Base-by-base conservation (phyloP, 192 early-diverging fungal genomes). In the Podila minutissima region DNA sequence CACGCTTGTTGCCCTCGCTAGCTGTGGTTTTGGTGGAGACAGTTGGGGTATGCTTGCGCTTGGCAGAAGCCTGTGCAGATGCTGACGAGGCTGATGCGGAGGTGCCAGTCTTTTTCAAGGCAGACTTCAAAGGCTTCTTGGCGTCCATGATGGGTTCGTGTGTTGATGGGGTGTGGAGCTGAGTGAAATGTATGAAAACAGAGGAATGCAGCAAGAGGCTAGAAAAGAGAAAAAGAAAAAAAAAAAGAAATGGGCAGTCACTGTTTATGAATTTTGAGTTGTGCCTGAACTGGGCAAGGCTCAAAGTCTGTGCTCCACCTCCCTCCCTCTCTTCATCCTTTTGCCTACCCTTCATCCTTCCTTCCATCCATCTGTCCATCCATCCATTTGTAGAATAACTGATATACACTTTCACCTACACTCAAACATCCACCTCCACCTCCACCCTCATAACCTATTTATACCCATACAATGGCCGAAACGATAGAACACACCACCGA, bases 91-190 rank as follows among this genome's bases (percentile, higher is more conserved):
- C 22, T 1, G 66, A 31, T 6, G 59, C 22, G 20, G 53, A 29
- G 28, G 71, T n/a, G 8, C 35, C 58, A 2, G 77, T 72, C 67
- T 81, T 81, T 58, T 81, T 81, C 32, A 81, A 49, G 11, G 77
- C 77, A 29, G 71, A 73, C 63, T 81, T 81, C 20, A 81, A 33
- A 32, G 77, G 77, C 37, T 69, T 81, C 57, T 81, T 81, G 24
- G 24, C 24, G 48, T 65, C 22, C 38, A 51, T 67, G 38, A 59
- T 79, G 37, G 72, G 28, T 77, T 68, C 74, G 66, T 71, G 49
- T 33, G 28, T 24, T 60, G 19, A 24, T 46, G 57, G 17, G 28
- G 28, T 35, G n/a, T 17, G 35, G 28, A 64, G n/a, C 15, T 19
- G 37, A 46, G 60, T 55, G 58, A 26, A 46, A 26, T 1, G 20